These are phyloP conservation scores for Abrus precatorius DNA, from an alignment of 306 rosid species.

Conservation along the genomic window DNA sequence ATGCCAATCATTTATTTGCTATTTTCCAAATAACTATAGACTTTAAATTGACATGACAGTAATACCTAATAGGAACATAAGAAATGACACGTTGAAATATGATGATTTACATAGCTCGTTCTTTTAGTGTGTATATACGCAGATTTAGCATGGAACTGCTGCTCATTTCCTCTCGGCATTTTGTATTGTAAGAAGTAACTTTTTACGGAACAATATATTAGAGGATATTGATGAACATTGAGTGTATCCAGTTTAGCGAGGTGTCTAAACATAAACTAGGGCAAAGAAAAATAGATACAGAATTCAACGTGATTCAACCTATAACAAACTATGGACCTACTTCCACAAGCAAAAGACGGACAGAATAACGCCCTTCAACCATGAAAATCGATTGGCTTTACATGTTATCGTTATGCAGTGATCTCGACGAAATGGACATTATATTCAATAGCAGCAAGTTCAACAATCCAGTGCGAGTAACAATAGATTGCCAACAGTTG, in stretches of 20 bases:
- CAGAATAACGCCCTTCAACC: background rate
- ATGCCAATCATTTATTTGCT: slow-evolving; percentile 29
- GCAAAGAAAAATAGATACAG: slow-evolving; percentile 11
- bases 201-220: slow-evolving; percentile 17
- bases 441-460: slow-evolving; percentile 20
- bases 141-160: slow-evolving; percentile 2
- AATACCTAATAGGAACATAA: slow-evolving; percentile 21
- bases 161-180: slow-evolving; percentile 23
- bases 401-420: background rate
- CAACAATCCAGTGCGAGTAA: slow-evolving; percentile 27
- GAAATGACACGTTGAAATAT: slow-evolving; percentile 21
- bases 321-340: slow-evolving; percentile 11
- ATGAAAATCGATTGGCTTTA: slow-evolving; percentile 11
- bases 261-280: slow-evolving; percentile 2
- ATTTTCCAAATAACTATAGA: slow-evolving; percentile 27
- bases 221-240: slow-evolving; percentile 4
- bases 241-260: background rate
- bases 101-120: slow-evolving; percentile 32
- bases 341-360: slow-evolving; percentile 16
- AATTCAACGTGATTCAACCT: slow-evolving; percentile 1
- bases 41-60: background rate
- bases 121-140: slow-evolving; percentile 17
- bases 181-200: slow-evolving; percentile 27
- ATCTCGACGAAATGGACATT: slow-evolving; percentile 10
- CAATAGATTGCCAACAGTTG: slow-evolving; percentile 33